These are phyloP conservation scores for Anthracocystis panici-leucophaei DNA, from an alignment of 1,284 basidiomycete species.

Conservation along the genomic window DNA sequence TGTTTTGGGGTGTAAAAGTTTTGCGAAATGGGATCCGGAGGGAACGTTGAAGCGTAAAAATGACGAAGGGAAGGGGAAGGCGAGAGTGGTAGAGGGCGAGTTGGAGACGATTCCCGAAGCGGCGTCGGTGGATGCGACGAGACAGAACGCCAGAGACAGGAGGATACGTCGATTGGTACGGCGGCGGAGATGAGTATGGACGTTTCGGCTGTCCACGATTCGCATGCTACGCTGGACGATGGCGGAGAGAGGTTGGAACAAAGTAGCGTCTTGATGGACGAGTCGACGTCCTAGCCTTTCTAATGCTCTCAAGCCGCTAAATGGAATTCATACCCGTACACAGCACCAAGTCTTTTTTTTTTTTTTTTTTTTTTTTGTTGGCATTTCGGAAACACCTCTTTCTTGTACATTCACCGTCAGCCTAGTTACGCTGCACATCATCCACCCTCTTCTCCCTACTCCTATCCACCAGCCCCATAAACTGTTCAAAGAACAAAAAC, in stretches of 20 bases:
- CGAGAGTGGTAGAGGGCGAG: neutral
- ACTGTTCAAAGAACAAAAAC: constrained; percentile 66
- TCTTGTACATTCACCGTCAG: neutral
- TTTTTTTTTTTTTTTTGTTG: no score
- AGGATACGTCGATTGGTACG: constrained; percentile 11
- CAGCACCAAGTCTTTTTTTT: neutral
- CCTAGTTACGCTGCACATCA: constrained; percentile 21
- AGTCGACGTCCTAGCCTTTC: constrained; percentile 20
- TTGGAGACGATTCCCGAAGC: constrained; percentile 16
- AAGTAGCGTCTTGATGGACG: constrained; percentile 44
- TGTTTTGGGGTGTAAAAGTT: constrained; percentile 32
- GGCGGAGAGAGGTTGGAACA: constrained; percentile 13
- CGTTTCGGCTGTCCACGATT: constrained; percentile 1
- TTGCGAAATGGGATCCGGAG: constrained; percentile 28
- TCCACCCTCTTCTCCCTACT: constrained; percentile 14
- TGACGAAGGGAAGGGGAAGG: neutral
- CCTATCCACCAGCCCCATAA: constrained; percentile 59
- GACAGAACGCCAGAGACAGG: neutral
- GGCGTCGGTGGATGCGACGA: neutral
- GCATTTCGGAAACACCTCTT: no score
- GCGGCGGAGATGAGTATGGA: constrained; percentile 48
- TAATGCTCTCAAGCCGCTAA: no score
- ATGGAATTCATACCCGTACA: no score
- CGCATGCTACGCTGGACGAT: neutral
- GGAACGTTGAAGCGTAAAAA: neutral